These are phyloP conservation scores for Arthroderma sp. DNA, from an alignment of 2,329 filamentous ascomycete species.

Conservation along the genomic window DNA sequence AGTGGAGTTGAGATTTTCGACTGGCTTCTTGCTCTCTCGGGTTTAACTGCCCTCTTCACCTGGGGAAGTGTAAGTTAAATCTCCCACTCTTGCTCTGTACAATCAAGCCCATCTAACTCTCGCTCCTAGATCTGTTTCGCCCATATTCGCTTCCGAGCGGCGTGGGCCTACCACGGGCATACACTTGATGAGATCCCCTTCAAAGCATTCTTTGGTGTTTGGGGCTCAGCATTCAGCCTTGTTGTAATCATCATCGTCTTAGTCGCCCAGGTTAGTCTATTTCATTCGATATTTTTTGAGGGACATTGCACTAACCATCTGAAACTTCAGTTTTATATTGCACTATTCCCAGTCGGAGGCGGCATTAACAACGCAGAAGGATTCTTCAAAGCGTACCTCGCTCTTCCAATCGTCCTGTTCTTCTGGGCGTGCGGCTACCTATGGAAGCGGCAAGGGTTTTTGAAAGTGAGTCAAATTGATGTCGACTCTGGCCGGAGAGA, in stretches of 20 bases:
- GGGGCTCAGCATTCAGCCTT: conserved; percentile 49
- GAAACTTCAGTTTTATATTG: conserved; percentile 16
- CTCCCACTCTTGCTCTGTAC: not conserved
- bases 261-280: conserved; percentile 30
- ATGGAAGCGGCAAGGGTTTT: conserved; percentile 53
- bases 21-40: conserved; percentile 53
- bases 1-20: conserved; percentile 43
- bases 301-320: not conserved
- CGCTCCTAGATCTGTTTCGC: conserved; percentile 42
- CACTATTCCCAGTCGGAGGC: conserved; percentile 14
- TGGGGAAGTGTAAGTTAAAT: conserved; percentile 39
- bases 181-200: conserved; percentile 51
- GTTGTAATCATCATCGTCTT: conserved; percentile 40
- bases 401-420: conserved; percentile 17
- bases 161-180: conserved; percentile 46
- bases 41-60: conserved; percentile 52
- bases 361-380: conserved; percentile 11
- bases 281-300: not conserved
- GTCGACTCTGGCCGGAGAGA: conserved; percentile 52
- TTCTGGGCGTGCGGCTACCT: conserved; percentile 46
- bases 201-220: conserved; percentile 43
- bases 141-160: conserved; percentile 54
- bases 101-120: not conserved
- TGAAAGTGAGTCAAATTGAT: conserved; percentile 48
- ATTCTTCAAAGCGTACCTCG: conserved; percentile 21